A percentile compares a stretch with the other conserved stretches of the same genome.
phyloP scores from a whole-genome alignment of 2,329 filamentous ascomycete genomes.

The Pseudogymnoascus sp. region DNA sequence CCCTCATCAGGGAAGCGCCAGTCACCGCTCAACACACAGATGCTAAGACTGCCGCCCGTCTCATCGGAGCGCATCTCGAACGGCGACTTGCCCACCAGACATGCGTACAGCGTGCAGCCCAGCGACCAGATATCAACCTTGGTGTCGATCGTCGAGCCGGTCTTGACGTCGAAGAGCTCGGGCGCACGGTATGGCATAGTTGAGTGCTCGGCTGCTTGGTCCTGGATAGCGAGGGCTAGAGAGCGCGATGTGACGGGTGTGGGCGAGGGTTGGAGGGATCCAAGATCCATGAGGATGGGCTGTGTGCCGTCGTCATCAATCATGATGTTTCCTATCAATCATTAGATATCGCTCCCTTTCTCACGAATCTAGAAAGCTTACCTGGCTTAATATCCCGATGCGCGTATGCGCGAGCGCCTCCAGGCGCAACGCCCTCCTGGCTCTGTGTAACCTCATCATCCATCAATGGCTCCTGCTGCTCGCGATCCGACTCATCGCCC shows the following conservation, averaged over 20 bases:
- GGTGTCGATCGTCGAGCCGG: slow-evolving; percentile 82
- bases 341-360: slow-evolving; percentile 13
- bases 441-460: slow-evolving; percentile 63
- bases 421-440: slow-evolving; percentile 61
- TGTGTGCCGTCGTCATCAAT: slow-evolving; percentile 83
- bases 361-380: slow-evolving; percentile 34
- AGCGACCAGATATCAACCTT: slow-evolving; percentile 98
- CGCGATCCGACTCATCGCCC: slow-evolving; percentile 53
- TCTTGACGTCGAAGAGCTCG: slow-evolving; percentile 97
- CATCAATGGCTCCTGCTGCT: slow-evolving; percentile 79
- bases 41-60: slow-evolving; percentile 85
- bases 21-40: slow-evolving; percentile 88
- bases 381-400: slow-evolving; percentile 97
- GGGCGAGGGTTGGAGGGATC: slow-evolving; percentile 80
- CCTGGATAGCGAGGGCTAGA: slow-evolving; percentile 84
- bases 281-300: slow-evolving; percentile 95
- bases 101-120: slow-evolving; percentile 95
- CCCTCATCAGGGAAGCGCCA: slow-evolving; percentile 95
- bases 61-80: slow-evolving; percentile 96
- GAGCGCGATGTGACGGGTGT: slow-evolving; percentile 85
- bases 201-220: slow-evolving; percentile 89
- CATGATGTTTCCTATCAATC: slow-evolving; percentile 77
- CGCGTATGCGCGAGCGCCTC: slow-evolving; percentile 72
- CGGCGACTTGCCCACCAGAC: slow-evolving; percentile 90
- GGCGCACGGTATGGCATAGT: slow-evolving; percentile 98